Evolutionary conservation across 2,329 filamentous ascomycete species (phyloP).

Genomic region (Cucurbitaria berberidis): DNA sequence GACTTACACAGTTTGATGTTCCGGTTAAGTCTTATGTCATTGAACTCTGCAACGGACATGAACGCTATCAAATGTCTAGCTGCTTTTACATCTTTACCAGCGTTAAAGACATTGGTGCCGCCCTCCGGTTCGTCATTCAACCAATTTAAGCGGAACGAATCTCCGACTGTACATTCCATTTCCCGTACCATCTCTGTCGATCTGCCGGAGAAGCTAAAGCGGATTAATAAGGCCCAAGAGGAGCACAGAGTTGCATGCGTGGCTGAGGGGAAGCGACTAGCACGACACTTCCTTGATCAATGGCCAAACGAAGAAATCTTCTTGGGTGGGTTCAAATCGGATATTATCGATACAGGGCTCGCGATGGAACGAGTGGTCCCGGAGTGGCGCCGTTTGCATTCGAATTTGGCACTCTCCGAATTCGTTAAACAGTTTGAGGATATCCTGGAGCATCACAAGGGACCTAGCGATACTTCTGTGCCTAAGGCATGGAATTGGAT

Average conservation of each 20-base stretch:
- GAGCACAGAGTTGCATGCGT: slow-evolving; percentile 31
- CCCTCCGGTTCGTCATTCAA: slow-evolving; percentile 38
- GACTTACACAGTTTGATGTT: slow-evolving; percentile 52
- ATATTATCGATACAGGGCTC: slow-evolving; percentile 44
- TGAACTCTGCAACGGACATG: slow-evolving; percentile 46
- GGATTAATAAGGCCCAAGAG: slow-evolving; percentile 3
- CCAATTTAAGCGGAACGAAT: slow-evolving; percentile 44
- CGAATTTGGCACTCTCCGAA: slow-evolving; percentile 54
- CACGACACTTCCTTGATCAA: slow-evolving; percentile 43
- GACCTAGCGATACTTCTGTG: slow-evolving; percentile 6
- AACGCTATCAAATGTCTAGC: slow-evolving; percentile 35
- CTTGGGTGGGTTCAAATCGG: slow-evolving; percentile 31
- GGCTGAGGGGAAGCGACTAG: slow-evolving; percentile 46
- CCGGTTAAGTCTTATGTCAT: slow-evolving; percentile 51
- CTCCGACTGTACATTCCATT: slow-evolving; percentile 43
- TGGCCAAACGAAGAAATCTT: slow-evolving; percentile 47
- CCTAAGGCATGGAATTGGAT: slow-evolving; percentile 12
- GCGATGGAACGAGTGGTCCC: slow-evolving; percentile 50
- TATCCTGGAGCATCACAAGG: slow-evolving; percentile 44
- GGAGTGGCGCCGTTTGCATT: slow-evolving; percentile 56
- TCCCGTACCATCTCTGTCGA: slow-evolving; percentile 34
- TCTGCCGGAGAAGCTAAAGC: slow-evolving; percentile 6
- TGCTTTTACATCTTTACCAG: slow-evolving; percentile 52
- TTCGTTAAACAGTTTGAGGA: slow-evolving; percentile 53
- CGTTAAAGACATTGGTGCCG: slow-evolving; percentile 47